phyloP scores from a whole-genome alignment of 2,329 filamentous ascomycete genomes.

The Colletotrichum graminicola region DNA sequence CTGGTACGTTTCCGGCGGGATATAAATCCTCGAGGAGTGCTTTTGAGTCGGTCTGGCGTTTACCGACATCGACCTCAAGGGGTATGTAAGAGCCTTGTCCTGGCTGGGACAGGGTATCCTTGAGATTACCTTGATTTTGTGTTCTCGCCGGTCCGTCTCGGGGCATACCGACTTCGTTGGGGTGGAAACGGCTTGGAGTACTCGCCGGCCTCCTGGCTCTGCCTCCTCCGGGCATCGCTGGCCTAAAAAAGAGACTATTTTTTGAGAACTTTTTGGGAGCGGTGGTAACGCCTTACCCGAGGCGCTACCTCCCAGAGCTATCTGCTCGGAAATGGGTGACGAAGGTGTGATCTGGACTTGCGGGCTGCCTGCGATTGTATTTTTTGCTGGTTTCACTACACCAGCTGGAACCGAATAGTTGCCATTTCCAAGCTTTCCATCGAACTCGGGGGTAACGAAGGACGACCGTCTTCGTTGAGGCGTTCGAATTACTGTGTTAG shows the following conservation, averaged over 20 bases:
- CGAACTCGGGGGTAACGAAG: background rate
- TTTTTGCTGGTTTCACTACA: background rate
- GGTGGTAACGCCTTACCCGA: constrained; percentile 5
- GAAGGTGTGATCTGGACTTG: background rate
- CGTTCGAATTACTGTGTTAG: constrained; percentile 55
- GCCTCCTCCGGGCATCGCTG: constrained; percentile 1
- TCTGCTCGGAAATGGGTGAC: background rate
- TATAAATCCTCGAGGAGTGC: background rate
- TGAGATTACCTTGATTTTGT: background rate
- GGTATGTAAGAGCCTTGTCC: background rate
- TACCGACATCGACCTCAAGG: background rate
- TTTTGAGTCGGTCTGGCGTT: background rate
- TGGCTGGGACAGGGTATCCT: background rate
- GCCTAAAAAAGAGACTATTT: constrained; percentile 44
- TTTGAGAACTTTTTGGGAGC: background rate
- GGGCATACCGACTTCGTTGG: constrained; percentile 1
- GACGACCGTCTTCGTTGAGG: constrained; percentile 46
- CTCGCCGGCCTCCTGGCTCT: constrained; percentile 18
- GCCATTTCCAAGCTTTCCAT: background rate
- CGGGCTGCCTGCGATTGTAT: background rate
- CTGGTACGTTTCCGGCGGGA: background rate
- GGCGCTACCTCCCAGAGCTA: background rate
- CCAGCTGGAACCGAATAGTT: background rate
- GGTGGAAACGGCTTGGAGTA: constrained; percentile 19
- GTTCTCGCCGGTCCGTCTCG: constrained; percentile 7